Evolutionary conservation across 495 filamentous ascomycete species (phyloP).

Genomic region (Umbilicaria muhlenbergii): DNA sequence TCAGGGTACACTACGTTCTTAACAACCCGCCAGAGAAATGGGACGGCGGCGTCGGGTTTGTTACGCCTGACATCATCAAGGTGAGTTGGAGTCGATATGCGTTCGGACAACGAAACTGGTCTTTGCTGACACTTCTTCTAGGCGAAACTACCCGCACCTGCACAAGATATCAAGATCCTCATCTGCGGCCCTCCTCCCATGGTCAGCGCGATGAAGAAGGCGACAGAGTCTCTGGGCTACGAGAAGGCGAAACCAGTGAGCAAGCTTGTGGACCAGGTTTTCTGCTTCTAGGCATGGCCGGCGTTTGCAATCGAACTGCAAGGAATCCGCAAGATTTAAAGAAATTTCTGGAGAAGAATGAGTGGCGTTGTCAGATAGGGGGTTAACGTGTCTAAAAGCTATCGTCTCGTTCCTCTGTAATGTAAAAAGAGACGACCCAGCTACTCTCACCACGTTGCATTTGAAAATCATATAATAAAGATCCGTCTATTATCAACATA

Average conservation of each 20-base stretch:
- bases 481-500: too few species aligned
- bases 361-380: too few species aligned
- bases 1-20: slow-evolving; percentile 84
- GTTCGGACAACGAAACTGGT: neutral
- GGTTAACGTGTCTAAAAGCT: too few species aligned
- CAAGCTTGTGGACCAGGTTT: slow-evolving; percentile 95
- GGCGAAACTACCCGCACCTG: slow-evolving; percentile 54
- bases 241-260: slow-evolving; percentile 83
- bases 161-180: slow-evolving; percentile 82
- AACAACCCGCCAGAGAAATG: slow-evolving; percentile 90
- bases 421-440: too few species aligned
- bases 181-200: slow-evolving; percentile 94
- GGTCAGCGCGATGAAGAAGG: slow-evolving; percentile 95
- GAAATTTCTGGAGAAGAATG: neutral
- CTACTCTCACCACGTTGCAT: too few species aligned
- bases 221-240: slow-evolving; percentile 74
- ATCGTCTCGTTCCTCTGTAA: too few species aligned
- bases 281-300: slow-evolving; percentile 59
- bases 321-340: neutral
- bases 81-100: slow-evolving; percentile 30
- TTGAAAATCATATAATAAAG: too few species aligned
- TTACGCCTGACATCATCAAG: slow-evolving; percentile 90
- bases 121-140: slow-evolving; percentile 8
- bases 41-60: slow-evolving; percentile 82
- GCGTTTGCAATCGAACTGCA: neutral